Evolutionary conservation across 352 stramenopile genomes (phyloP), one percentile per base, ranked within the genome.

Genomic region (Pilasporangium apinafurcum): DNA sequence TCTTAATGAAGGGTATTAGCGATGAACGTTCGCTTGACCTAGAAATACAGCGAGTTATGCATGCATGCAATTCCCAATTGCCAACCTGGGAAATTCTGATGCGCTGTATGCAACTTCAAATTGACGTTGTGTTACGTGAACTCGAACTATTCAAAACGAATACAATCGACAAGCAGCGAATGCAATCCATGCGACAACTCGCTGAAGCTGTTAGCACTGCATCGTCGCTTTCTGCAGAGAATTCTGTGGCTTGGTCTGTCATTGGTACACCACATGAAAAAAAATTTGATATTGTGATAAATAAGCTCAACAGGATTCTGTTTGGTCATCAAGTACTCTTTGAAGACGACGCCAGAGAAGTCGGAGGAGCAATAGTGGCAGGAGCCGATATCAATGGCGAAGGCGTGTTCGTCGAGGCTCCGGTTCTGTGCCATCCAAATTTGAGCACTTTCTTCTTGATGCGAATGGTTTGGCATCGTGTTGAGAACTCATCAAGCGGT

Each of bases 241-340:
- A 65, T 34, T 63, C 59, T 5, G 42, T 78, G 31, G 64, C 64
- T 2, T 75, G 65, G 68, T 60, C 59, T 2, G 59, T 65, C 16
- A 61, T 68, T 10, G 68, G 78, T 37, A 60, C 56, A 0, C 51
- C 68, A 0, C 29, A 55, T 4, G 56, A 73, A 8, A 62, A 64
- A 7, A 56, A 65, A 30, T 73, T 87, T 9, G 67, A 84, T 24
- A 64, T 66, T 10, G 51, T 69, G 2, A 63, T 79, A 38, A 53
- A 54, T 21, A 59, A 61, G 24, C 56, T 81, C 0, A 81, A 78
- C 50, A 62, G 69, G 12, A 55, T 84, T 10, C 56, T 89, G n/a
- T 90, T 90, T 48, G 77, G 77, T 0, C 68, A 79, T 24, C 69
- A 76, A 30, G 77, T 90, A 8, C 47, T 90, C 4, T 87, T 87